These are phyloP conservation scores for Penicillium concentricum DNA, from an alignment of 2,329 filamentous ascomycete genomes.

Conservation along the genomic window DNA sequence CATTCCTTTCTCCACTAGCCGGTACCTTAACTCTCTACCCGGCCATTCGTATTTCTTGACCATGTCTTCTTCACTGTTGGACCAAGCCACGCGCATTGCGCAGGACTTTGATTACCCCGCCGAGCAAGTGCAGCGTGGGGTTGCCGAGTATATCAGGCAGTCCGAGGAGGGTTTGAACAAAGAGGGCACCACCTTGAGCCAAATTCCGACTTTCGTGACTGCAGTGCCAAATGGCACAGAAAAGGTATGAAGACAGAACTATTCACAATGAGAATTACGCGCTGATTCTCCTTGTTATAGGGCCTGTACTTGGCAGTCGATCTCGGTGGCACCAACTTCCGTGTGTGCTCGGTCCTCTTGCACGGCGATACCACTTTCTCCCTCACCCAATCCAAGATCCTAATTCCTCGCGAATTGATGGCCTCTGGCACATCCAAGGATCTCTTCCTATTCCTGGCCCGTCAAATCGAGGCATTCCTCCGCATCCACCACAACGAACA, in stretches of 20 bases:
- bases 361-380: conserved; percentile 95
- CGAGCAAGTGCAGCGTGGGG: conserved; percentile 73
- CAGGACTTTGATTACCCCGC: conserved; percentile 82
- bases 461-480: conserved; percentile 87
- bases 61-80: conserved; percentile 47
- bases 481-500: conserved; percentile 83
- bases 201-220: conserved; percentile 97
- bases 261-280: neutral
- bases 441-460: conserved; percentile 88
- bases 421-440: conserved; percentile 79
- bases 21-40: neutral
- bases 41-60: conserved; percentile 9
- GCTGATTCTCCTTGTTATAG: conserved; percentile 47
- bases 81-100: conserved; percentile 77
- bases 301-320: conserved; percentile 95
- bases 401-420: conserved; percentile 90
- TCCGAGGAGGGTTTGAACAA: conserved; percentile 81
- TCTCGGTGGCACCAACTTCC: conserved; percentile 97
- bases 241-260: conserved; percentile 61
- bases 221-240: conserved; percentile 95
- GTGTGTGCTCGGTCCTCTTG: conserved; percentile 90
- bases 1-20: neutral
- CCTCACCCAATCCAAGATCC: conserved; percentile 86
- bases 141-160: conserved; percentile 81
- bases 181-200: conserved; percentile 79